Base-by-base conservation (phyloP, 2,329 filamentous ascomycete genomes). In the Clarireedia hainanense region DNA sequence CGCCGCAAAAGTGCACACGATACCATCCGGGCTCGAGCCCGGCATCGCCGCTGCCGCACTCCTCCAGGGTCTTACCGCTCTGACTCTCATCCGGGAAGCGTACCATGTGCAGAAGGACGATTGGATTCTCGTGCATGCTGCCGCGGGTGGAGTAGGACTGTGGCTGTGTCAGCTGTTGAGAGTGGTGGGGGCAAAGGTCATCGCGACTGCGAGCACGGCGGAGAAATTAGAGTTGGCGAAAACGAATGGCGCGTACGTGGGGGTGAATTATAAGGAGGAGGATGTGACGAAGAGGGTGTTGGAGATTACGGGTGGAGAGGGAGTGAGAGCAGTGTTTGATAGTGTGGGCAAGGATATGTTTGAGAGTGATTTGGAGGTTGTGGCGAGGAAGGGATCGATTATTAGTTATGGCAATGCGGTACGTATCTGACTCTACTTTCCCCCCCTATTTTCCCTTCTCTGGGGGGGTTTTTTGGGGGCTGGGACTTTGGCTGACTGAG, bases 311-410 rank as follows among this genome's bases (percentile, higher is more conserved):
- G 80, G 76, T 1, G 86, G 86, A 0, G 74, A 83, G 58, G 91
- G 91, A 6, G 84, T 86, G 2, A 80, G 83, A 60, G 89, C 85
- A 9, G 86, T 95, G 34, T 95, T 91, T 69, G 91, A 96, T 69
- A 88, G 89, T 7, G 89, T 96, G 3, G 91, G 91, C 14, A 89
- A 89, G 73, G 78, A 79, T 50, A 96, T 91, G 0, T 95, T 95
- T 73, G 89, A 96, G 63, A 77, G 81, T 23, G 86, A 86, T 66
- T 69, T 96, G 60, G 83, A 91, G 61, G 80, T 84, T 65, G 77
- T 92, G 55, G 87, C 84, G 62, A 71, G 84, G 61, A 95, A 95
- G 75, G 91, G 90, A 4, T 86, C 77, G 2, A 72, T 95, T 65
- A 78, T 90, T 36, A 85, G 82, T 53, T 95, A 91, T 73, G 90